These are phyloP conservation scores for Termitomyces sp. DNA, from an alignment of 768 basidiomycete species.

Conservation along the genomic window DNA sequence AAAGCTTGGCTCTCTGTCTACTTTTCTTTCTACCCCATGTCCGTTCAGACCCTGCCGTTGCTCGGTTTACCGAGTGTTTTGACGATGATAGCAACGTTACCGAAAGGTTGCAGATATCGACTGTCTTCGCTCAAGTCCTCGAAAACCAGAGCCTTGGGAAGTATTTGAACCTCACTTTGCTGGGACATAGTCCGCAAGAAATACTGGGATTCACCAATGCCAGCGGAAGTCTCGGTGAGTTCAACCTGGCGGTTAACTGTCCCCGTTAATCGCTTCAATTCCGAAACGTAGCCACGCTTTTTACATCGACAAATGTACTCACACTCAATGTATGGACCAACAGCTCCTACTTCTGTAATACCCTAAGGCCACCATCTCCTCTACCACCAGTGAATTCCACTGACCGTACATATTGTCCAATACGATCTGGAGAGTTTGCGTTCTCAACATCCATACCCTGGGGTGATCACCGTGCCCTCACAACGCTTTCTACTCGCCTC, in stretches of 20 bases:
- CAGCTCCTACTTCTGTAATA: constrained; percentile 70
- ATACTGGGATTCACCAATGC: constrained; percentile 57
- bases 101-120: constrained; percentile 60
- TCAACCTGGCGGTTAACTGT: constrained; percentile 5
- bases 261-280: constrained; percentile 11
- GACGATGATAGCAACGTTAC: constrained; percentile 33
- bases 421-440: constrained; percentile 74
- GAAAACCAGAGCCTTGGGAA: constrained; percentile 34
- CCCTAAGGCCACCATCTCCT: constrained; percentile 75
- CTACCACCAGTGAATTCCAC: constrained; percentile 42
- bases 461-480: constrained; percentile 61
- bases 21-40: constrained; percentile 20
- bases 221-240: constrained; percentile 64
- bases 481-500: constrained; percentile 79
- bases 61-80: constrained; percentile 71
- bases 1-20: constrained; percentile 18
- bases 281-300: constrained; percentile 64
- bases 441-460: constrained; percentile 73
- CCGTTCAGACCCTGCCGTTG: constrained; percentile 52
- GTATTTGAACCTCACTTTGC: constrained; percentile 65
- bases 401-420: constrained; percentile 63
- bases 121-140: constrained; percentile 70
- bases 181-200: constrained; percentile 56
- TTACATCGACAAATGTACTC: constrained; percentile 75
- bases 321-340: constrained; percentile 72